Base-by-base conservation (phyloP, 148 eudicot genomes). In the Amaranthus palmeri region DNA sequence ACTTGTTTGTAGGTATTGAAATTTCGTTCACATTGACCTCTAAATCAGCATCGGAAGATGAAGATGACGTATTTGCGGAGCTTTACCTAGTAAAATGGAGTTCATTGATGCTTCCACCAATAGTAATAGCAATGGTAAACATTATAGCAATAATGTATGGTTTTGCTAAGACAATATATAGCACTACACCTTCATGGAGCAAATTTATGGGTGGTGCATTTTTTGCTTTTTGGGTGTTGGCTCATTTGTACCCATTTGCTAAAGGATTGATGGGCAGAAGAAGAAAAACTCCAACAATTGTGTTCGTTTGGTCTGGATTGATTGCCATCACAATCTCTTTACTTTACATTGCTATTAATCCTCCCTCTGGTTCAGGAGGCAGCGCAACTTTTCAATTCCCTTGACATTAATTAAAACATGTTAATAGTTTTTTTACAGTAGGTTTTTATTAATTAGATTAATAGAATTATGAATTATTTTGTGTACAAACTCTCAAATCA, bases 31-130 rank as follows among this genome's bases (percentile, higher is more conserved):
- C 98, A 9, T 61, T 90, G 45, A 92, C 98, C 6, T 69, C 98
- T 46, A 92, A 92, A 65, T 84, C 98, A 3, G 83, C 83, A 0
- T 77, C 81, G 25, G 98, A 92, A 3, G 96, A 88, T 36, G 82
- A 79, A 11, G 96, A 90, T 0, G 98, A 92, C 9, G 68, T 77
- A 0, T 92, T 71, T 44, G 93, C 96, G 0, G 98, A 92, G 3
- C 67, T 92, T 3, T 90, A 90, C 83, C 52, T 92, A 25, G 96
- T 92, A 17, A 92, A 92, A 64, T 90, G 98, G 98, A 84, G 90
- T 4, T 86, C 96, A 7, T 60, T 92, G 25, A 92, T 92, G 96
- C 88, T 92, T 7, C 98, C 96, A 18, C 96, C 98, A 0, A 90
- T 92, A 14, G 98, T 92, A 7, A 92, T 92, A 5, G 96, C 90